Evolutionary conservation across 78 protist species (phyloP), one percentile per base, ranked within the genome.

Genomic region (Dictyostelium capitatum): DNA sequence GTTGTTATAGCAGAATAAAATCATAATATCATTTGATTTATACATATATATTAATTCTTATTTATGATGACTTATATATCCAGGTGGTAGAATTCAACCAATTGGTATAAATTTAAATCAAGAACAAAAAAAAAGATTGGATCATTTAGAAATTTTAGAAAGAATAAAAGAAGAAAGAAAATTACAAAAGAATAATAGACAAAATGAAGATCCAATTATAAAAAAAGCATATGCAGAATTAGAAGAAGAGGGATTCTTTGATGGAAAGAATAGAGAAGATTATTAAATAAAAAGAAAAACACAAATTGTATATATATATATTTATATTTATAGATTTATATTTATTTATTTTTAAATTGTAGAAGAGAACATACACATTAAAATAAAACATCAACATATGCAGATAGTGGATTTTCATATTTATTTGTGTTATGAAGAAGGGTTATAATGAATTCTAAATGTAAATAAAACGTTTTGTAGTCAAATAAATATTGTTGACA

Each of bases 201-300:
- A 4, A 23, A 32, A 20, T 15, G 30, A 15, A 19, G 92, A 85
- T 50, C 92, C 92, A 51, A 46, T 85, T 6, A 75, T 85, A 4
- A 28, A 46, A 23, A n/a, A 70, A 32, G 92, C 83, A 43, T 85
- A 85, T 25, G 54, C 57, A 19, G 92, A 85, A 30, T 47, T 85
- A 1, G 84, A 85, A 47, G 82, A 57, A 75, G 92, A 85, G 62
- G 92, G 92, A 64, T 85, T 30, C 37, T 85, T 85, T 75, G 57
- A 54, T 0, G 82, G 20, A n/a, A 73, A 73, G 47, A 37, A 69
- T 69, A 69, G 78, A 70, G 47, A 30, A 41, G 54, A 41, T 70
- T 70, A 70, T 70, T 70, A 70, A 25, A 70, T 14, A 6, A 69
- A 69, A 17, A 69, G 19, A 69, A 12, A 32, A 19, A 69, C n/a